These are phyloP conservation scores for Adansonia rubrostipa DNA, from an alignment of 441 rosid species.

Conservation along the genomic window DNA sequence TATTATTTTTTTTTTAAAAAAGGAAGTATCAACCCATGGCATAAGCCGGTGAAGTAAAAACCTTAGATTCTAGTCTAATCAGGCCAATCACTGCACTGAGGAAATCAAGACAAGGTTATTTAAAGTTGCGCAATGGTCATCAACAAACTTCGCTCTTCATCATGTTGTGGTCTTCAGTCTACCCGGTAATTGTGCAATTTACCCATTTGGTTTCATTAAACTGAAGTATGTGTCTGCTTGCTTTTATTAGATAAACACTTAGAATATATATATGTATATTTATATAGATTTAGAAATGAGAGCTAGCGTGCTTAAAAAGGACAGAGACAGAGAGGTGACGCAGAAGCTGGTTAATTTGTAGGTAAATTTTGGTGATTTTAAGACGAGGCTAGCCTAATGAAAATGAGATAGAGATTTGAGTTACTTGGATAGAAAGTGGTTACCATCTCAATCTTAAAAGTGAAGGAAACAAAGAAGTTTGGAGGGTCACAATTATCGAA, in stretches of 20 bases:
- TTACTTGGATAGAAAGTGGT: no score
- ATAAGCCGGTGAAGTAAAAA: not conserved
- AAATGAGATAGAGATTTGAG: not conserved
- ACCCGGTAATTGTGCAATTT: not conserved
- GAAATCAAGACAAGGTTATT: not conserved
- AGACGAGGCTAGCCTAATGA: no score
- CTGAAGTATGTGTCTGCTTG: not conserved
- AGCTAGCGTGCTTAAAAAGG: not conserved
- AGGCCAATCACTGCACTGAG: not conserved
- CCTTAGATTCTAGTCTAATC: not conserved
- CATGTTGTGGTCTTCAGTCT: not conserved
- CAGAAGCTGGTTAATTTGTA: not conserved
- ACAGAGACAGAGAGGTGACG: not conserved
- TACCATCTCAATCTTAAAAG: no score
- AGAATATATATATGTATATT: no score
- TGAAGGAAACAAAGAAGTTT: not conserved
- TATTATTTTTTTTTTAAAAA: no score
- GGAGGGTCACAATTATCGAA: not conserved
- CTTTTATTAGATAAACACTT: not conserved
- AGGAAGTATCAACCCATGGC: not conserved
- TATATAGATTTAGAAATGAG: not conserved
- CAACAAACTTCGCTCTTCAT: conserved; percentile 18
- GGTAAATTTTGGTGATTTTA: not conserved
- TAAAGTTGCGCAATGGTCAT: not conserved
- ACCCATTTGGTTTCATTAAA: not conserved